phyloP scores from a whole-genome alignment of 2,329 filamentous ascomycete genomes.

The Colletotrichum sp. region DNA sequence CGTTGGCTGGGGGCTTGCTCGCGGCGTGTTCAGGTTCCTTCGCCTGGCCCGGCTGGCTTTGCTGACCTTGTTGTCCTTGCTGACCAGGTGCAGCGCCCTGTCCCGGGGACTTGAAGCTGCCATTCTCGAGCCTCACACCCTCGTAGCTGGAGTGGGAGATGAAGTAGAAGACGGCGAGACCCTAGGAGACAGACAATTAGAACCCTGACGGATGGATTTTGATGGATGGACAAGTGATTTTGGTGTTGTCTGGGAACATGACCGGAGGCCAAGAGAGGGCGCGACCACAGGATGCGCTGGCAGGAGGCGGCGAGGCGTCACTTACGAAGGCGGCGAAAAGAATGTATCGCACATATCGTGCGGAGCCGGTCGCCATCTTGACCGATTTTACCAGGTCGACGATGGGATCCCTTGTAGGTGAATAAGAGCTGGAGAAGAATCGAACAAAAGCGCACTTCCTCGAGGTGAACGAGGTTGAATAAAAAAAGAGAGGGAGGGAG shows the following conservation, averaged over 20 bases:
- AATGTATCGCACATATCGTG: constrained; percentile 79
- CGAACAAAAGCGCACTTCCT: not conserved
- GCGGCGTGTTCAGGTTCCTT: constrained; percentile 25
- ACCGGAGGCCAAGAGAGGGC: not conserved
- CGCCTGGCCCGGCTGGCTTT: constrained; percentile 1
- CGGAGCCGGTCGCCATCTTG: constrained; percentile 70
- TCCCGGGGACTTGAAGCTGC: constrained; percentile 43
- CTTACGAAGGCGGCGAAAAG: constrained; percentile 85
- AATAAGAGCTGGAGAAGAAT: constrained; percentile 13
- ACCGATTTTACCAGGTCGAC: constrained; percentile 18
- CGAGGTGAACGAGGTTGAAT: constrained; percentile 15
- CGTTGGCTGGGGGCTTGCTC: constrained; percentile 23
- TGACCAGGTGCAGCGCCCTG: constrained; percentile 36
- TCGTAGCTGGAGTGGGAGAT: constrained; percentile 67
- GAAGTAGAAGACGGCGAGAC: constrained; percentile 80
- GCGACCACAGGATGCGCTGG: not conserved
- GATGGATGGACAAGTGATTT: not conserved
- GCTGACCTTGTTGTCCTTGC: not conserved
- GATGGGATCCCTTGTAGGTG: not conserved
- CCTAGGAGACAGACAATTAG: constrained; percentile 40
- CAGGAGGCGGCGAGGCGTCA: constrained; percentile 23
- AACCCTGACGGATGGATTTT: not conserved
- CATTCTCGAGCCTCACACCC: constrained; percentile 32
- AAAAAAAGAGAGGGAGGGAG: constrained; percentile 15
- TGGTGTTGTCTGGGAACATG: not conserved